Evolutionary conservation across 2,329 filamentous ascomycete genomes (phyloP).

Genomic region (Beauveria brongniartii): DNA sequence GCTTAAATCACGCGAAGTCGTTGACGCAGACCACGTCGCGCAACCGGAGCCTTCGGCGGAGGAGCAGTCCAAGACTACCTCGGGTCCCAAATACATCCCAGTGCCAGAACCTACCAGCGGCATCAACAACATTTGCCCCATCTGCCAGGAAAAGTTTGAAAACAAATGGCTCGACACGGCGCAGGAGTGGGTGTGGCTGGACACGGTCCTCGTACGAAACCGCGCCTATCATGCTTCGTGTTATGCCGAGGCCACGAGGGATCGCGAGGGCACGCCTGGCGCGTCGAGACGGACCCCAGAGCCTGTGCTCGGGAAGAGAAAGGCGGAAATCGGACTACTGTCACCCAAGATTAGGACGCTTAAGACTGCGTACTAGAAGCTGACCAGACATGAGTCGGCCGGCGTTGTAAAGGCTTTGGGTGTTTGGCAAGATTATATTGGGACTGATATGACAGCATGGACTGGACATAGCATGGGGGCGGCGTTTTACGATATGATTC

Average conservation of each 20-base stretch:
- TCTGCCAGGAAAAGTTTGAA: conserved; percentile 93
- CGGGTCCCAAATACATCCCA: conserved; percentile 63
- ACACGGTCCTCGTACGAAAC: conserved; percentile 69
- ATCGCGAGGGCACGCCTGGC: conserved; percentile 40
- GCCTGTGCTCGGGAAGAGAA: conserved; percentile 63
- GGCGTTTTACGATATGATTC: background rate
- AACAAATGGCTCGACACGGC: conserved; percentile 86
- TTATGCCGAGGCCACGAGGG: conserved; percentile 70
- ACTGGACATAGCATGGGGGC: background rate
- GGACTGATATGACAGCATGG: background rate
- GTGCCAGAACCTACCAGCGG: conserved; percentile 72
- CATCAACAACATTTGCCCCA: conserved; percentile 74
- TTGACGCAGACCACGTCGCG: conserved; percentile 52
- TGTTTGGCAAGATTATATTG: background rate
- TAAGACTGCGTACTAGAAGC: conserved; percentile 6
- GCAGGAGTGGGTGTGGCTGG: conserved; percentile 96
- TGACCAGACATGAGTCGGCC: background rate
- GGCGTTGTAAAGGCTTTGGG: background rate
- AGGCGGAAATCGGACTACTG: conserved; percentile 53
- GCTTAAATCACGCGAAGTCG: conserved; percentile 74
- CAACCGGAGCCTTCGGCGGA: conserved; percentile 28
- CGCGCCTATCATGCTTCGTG: conserved; percentile 88
- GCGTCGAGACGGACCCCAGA: conserved; percentile 48
- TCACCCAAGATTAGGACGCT: conserved; percentile 27
- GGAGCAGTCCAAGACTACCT: conserved; percentile 35